Conservation (phyloP, 495 filamentous ascomycete genomes). For the Tuber magnatum region DNA sequence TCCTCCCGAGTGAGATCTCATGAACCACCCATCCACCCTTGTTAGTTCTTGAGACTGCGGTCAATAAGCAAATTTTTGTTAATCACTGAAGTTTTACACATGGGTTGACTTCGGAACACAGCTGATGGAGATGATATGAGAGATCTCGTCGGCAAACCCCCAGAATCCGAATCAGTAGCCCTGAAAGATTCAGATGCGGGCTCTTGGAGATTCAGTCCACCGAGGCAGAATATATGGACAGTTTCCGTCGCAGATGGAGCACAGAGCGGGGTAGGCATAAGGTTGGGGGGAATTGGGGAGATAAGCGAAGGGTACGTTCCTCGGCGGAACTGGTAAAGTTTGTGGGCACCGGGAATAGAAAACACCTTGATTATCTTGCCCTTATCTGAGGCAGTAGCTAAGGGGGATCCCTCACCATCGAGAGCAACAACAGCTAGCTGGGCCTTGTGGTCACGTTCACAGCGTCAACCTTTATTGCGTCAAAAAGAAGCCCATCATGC, state of each 20-base stretch:
- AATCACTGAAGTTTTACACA: too few species aligned
- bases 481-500: conserved; percentile 90
- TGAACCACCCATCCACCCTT: not conserved
- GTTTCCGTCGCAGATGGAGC: conserved; percentile 95
- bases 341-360: conserved; percentile 76
- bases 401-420: conserved; percentile 80
- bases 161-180: conserved; percentile 30
- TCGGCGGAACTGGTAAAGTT: conserved; percentile 88
- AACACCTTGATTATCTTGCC: conserved; percentile 97
- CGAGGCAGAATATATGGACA: conserved; percentile 89
- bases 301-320: conserved; percentile 91
- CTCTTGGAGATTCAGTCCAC: conserved; percentile 32
- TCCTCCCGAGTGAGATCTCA: not conserved
- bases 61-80: too few species aligned
- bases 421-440: conserved; percentile 80
- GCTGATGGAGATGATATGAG: conserved; percentile 31
- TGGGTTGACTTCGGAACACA: too few species aligned
- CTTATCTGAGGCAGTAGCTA: conserved; percentile 93
- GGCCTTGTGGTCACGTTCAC: conserved; percentile 86
- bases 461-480: conserved; percentile 75
- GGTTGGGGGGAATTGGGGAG: conserved; percentile 99
- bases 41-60: too few species aligned
- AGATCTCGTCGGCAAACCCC: conserved; percentile 33
- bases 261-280: conserved; percentile 85
- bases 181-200: conserved; percentile 23